Base-by-base conservation (phyloP, 805 yeast species). In the Candida glaebosa region DNA sequence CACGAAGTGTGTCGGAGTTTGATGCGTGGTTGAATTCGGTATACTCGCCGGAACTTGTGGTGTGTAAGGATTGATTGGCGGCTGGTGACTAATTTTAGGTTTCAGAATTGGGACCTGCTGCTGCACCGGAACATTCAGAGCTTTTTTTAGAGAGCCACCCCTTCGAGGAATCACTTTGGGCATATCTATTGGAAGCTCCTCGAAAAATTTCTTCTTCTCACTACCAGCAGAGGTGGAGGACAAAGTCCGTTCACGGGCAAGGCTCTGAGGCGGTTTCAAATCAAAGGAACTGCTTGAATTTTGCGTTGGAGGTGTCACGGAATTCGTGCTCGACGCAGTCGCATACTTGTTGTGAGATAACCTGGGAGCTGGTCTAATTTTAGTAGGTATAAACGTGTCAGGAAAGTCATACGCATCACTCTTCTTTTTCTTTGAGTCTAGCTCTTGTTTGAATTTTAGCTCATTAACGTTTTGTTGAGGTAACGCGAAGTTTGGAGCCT, bases 351-450 rank as follows among this genome's bases (percentile, higher is more conserved):
- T 40, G 51, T 65, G 20, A 25, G 28, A 17, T 41, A 32, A 39
- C 56, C 76, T 34, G 57, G 73, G 47, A 48, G 73, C 52, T 53
- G 76, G 64, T 57, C 69, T 47, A 43, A 65, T 32, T 49, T 45
- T 52, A 53, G 67, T 67, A 1, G 73, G 62, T 9, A 82, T 61
- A 34, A 84, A 56, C 34, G 71, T 78, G 16, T 68, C 63, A 1
- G 91, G 91, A 52, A 84, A 82, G 53, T 84, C 93, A 51, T 82
- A 84, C 0, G 89, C 88, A 61, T 83, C 87, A n/a, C 82, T 75
- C 55, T 79, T 81, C 51, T 75, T 74, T 57, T 81, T 81, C 31
- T 67, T 66, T n/a, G 60, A 61, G 40, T 66, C 68, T 14, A 78
- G 54, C 36, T 67, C 65, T 41, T 51, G 46, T 4, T 35, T 43